Base-by-base conservation (phyloP, 2,329 filamentous ascomycete genomes). In the Lizonia empirigonia region DNA sequence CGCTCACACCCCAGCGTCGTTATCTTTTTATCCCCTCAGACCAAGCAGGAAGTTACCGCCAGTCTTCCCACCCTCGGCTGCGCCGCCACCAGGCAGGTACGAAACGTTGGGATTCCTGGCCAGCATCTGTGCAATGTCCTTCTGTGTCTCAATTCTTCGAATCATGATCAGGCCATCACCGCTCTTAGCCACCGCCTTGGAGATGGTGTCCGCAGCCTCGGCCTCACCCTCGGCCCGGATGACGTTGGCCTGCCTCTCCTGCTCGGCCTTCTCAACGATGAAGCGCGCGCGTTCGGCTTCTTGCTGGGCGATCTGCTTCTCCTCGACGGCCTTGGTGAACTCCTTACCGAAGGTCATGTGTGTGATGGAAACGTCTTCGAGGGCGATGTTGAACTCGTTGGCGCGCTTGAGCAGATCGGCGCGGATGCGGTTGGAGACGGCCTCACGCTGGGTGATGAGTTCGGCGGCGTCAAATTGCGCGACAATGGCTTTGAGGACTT, bases 261-360 rank as follows among this genome's bases (percentile, higher is more conserved):
- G 94, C 84, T 99, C 94, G 55, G 94, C 94, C 76, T 91, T 91
- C 84, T 99, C 94, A 74, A 99, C 94, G 65, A 99, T 95, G 81
- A 99, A 99, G 62, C 94, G 85, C 39, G 94, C 94, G 61, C 94
- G 85, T 83, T 99, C 94, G 59, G 94, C 94, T 73, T 99, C 94
- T 78, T 99, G 94, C 80, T 99, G 94, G 48, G 94, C 94, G 75
- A 99, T 99, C 82, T 99, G 94, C 86, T 99, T 99, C 85, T 99
- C 94, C 81, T 99, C 94, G 69, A 99, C 94, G 60, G 94, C 94
- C 77, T 90, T 90, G 55, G 94, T 99, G 82, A 99, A 99, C 78
- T 99, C 94, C 77, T 93, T 93, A 65, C 94, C 94, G 74, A 99
- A 99, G 44, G 94, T 99, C 94, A 99, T 99, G 83, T 99, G 94